Base-by-base conservation (phyloP, 495 filamentous ascomycete genomes). In the Penicillium waksmanii region DNA sequence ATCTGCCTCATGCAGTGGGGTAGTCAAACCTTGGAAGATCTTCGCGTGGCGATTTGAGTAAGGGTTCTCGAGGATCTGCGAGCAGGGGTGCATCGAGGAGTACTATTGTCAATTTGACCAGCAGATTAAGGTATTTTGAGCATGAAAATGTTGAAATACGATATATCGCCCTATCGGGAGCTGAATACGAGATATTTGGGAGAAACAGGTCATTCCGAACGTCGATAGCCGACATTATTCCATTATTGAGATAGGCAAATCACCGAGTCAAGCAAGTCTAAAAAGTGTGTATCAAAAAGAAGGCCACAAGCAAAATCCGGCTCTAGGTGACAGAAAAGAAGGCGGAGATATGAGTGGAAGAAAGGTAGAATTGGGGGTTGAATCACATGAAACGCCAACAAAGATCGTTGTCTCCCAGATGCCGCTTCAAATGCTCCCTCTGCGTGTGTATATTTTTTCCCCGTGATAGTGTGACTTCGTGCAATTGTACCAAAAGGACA, bases 301-400 rank as follows among this genome's bases (percentile, higher is more conserved):
- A 34, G 21, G 44, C 55, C 60, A 55, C 51, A 51, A 55, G 55
- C 56, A 48, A 57, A 63, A 58, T 53, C 57, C 60, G 38, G 43
- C 59, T 66, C 52, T 62, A 57, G 57, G 47, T 50, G 56, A 61
- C 57, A 69, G 55, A 57, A 60, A 13, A 60, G 58, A 51, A 66
- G 57, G 51, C 62, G 55, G 65, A 67, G 54, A 65, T 55, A 58
- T 60, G 23, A 53, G 68, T 52, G 51, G 50, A 53, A 60, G 57
- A 58, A 66, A 59, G 47, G 31, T 62, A 56, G 58, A 57, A 50
- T 56, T 56, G 66, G 55, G 57, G 51, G 34, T 62, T 60, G 56
- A 66, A 65, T 66, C 64, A 69, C 68, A 64, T 68, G 66, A 63
- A 71, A 71, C 68, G 68, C 68, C 68, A 71, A 70, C 63, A 63